These are phyloP conservation scores for Castanopsis chinensis DNA, from an alignment of 306 rosid genomes.

Conservation along the genomic window DNA sequence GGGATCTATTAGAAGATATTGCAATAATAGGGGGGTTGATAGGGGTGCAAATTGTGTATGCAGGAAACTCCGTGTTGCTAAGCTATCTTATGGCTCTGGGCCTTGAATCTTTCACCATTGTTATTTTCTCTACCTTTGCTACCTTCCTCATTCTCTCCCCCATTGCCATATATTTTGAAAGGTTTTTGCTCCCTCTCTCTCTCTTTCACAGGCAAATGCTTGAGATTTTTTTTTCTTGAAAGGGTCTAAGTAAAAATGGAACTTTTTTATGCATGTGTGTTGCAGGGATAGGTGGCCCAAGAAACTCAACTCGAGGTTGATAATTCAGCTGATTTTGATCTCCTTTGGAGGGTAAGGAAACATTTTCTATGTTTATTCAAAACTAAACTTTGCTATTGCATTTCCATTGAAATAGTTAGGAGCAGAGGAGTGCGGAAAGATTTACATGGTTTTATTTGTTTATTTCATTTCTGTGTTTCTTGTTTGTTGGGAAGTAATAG, in stretches of 20 bases:
- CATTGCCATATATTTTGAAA: constrained; percentile 63
- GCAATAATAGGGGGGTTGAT: constrained; percentile 57
- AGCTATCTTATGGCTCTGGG: constrained; percentile 70
- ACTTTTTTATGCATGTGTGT: not conserved
- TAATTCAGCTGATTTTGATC: constrained; percentile 46
- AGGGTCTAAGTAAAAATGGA: not conserved
- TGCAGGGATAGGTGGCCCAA: constrained; percentile 75
- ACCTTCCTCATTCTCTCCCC: constrained; percentile 71
- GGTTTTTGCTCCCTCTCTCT: constrained; percentile 36
- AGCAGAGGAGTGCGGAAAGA: not conserved
- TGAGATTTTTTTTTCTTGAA: not conserved
- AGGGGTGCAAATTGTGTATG: constrained; percentile 57
- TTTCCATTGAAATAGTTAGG: not conserved
- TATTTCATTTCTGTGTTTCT: not conserved
- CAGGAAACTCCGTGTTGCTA: constrained; percentile 59
- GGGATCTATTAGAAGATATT: constrained; percentile 40
- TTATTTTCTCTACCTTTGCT: constrained; percentile 57
- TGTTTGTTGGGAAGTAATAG: not conserved
- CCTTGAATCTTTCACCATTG: constrained; percentile 52
- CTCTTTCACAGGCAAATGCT: not conserved
- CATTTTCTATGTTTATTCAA: not conserved
- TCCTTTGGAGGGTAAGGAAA: constrained; percentile 76
- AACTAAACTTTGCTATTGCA: not conserved
- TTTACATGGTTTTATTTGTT: not conserved
- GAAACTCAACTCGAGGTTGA: constrained; percentile 40